phyloP scores from a whole-genome alignment of 176 grass and related monocot genomes.

The Poa pratensis region DNA sequence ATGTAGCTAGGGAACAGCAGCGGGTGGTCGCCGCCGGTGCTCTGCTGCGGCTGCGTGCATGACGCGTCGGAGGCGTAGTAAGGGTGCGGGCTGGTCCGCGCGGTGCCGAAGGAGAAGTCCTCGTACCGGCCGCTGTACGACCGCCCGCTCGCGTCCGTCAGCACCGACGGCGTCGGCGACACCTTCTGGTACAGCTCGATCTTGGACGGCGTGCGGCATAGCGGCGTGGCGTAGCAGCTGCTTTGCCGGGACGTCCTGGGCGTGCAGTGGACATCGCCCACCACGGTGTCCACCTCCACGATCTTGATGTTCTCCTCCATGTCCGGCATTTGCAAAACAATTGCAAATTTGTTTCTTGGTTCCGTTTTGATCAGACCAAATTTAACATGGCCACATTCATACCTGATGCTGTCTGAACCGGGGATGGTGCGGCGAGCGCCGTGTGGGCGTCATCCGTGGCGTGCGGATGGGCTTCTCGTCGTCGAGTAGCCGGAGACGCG shows the following conservation, averaged over 20 bases:
- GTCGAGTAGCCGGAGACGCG: slow-evolving; percentile 53
- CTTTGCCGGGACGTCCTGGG: slow-evolving; percentile 40
- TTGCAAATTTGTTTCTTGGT: not conserved
- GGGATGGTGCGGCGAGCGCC: slow-evolving; percentile 63
- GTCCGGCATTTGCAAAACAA: slow-evolving; percentile 22
- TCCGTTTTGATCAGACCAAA: not conserved
- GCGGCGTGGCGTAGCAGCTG: slow-evolving; percentile 60
- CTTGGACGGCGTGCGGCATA: slow-evolving; percentile 62
- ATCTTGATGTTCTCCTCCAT: slow-evolving; percentile 73
- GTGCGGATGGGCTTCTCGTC: slow-evolving; percentile 45
- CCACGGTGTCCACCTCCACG: slow-evolving; percentile 74
- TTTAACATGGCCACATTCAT: not conserved
- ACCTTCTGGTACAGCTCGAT: slow-evolving; percentile 49
- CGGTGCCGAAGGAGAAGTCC: slow-evolving; percentile 79
- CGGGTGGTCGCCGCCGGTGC: slow-evolving; percentile 42
- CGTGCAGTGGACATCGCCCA: slow-evolving; percentile 31
- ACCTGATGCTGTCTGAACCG: slow-evolving; percentile 52
- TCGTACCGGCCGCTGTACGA: slow-evolving; percentile 64
- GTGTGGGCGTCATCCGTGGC: slow-evolving; percentile 38
- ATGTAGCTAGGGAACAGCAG: slow-evolving; percentile 77
- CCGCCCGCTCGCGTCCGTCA: slow-evolving; percentile 68
- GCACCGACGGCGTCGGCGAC: slow-evolving; percentile 67
- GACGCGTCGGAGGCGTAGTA: not conserved
- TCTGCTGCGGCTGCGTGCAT: slow-evolving; percentile 15
- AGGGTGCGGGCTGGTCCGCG: slow-evolving; percentile 49